phyloP scores from a whole-genome alignment of 176 grass and related monocot genomes.

The Secale cereale region DNA sequence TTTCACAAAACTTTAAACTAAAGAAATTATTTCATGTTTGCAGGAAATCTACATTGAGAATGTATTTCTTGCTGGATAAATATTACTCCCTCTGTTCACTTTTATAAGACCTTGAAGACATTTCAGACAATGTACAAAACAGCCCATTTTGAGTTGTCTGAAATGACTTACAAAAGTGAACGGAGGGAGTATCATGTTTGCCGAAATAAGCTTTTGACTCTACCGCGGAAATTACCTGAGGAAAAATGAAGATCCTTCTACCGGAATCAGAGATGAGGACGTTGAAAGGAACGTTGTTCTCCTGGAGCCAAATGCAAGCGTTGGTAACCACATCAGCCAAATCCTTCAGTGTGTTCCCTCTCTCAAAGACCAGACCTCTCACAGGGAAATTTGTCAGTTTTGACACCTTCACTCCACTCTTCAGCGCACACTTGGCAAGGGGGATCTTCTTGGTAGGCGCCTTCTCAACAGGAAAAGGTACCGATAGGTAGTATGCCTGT shows the following conservation, averaged over 20 bases:
- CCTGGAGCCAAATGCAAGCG: constrained; percentile 65
- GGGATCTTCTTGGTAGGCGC: constrained; percentile 51
- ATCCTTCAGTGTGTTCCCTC: constrained; percentile 54
- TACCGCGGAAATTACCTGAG: constrained; percentile 44
- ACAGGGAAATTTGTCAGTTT: constrained; percentile 61
- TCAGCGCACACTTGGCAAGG: constrained; percentile 26
- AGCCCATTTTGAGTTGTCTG: too few relatives aligned
- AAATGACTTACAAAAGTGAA: too few relatives aligned
- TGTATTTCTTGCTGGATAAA: neutral
- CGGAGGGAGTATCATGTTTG: neutral
- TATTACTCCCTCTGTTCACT: too few relatives aligned
- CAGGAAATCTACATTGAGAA: neutral
- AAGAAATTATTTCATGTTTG: neutral
- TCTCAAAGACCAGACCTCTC: constrained; percentile 59
- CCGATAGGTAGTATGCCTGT: constrained; percentile 58
- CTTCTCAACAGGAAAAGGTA: constrained; percentile 75
- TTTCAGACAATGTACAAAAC: too few relatives aligned
- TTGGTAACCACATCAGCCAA: constrained; percentile 58
- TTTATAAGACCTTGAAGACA: too few relatives aligned
- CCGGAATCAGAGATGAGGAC: constrained; percentile 62
- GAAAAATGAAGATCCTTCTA: constrained; percentile 60
- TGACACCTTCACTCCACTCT: constrained; percentile 50
- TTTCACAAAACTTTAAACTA: neutral
- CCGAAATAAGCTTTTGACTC: neutral
- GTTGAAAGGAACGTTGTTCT: constrained; percentile 74